Evolutionary conservation across 768 basidiomycete species (phyloP).

Genomic region (Termitomyces sp.): DNA sequence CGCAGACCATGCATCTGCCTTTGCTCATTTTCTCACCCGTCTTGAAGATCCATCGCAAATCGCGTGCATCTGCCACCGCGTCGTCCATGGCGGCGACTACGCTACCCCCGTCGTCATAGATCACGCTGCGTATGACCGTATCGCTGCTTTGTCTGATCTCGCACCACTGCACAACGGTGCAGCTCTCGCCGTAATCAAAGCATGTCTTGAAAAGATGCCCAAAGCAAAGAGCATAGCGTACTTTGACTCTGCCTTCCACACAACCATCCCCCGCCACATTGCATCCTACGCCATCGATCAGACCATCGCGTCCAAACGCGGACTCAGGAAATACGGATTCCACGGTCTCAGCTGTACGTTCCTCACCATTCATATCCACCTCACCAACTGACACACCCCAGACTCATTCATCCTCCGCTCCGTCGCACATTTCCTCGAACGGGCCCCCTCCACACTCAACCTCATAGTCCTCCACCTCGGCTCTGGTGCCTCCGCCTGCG

Average conservation of each 20-base stretch:
- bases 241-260: constrained; percentile 88
- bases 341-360: constrained; percentile 76
- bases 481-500: constrained; percentile 85
- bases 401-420: constrained; percentile 67
- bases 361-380: neutral
- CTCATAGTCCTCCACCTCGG: constrained; percentile 86
- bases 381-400: constrained; percentile 22
- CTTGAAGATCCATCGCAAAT: constrained; percentile 47
- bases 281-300: constrained; percentile 78
- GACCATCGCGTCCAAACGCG: constrained; percentile 53
- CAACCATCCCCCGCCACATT: constrained; percentile 70
- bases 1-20: constrained; percentile 59
- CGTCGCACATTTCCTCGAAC: constrained; percentile 56
- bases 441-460: constrained; percentile 52
- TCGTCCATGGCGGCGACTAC: constrained; percentile 87
- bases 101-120: constrained; percentile 67
- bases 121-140: constrained; percentile 65
- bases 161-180: constrained; percentile 75
- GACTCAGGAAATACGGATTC: constrained; percentile 87
- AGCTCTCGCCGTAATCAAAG: constrained; percentile 56
- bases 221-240: constrained; percentile 73
- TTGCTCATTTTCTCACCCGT: constrained; percentile 52
- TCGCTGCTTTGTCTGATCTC: constrained; percentile 71
- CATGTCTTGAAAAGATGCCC: constrained; percentile 61
- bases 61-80: constrained; percentile 63